Conservation (phyloP, 169 alveolate species). For the Plasmodium sp. region DNA sequence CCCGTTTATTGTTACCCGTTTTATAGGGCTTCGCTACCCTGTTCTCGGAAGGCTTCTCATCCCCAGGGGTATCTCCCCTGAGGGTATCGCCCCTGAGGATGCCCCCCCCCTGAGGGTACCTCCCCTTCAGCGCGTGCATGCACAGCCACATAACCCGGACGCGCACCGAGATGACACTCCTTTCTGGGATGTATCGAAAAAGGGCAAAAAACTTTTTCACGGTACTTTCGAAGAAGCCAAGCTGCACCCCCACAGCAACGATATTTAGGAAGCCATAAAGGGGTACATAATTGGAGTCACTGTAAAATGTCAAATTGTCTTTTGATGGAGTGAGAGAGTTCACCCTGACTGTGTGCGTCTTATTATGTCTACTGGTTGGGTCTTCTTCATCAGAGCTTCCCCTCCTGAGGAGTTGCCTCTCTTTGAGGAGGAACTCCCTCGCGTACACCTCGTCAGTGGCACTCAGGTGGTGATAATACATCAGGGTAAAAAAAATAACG, state of each 20-base stretch:
- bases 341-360: background rate
- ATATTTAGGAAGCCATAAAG: slow-evolving; percentile 52
- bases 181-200: slow-evolving; percentile 29
- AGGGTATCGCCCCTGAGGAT: background rate
- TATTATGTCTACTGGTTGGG: background rate
- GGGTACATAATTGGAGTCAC: slow-evolving; percentile 4
- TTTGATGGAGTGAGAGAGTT: slow-evolving; percentile 7
- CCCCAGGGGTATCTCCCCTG: background rate
- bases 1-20: background rate
- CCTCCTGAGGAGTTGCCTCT: background rate
- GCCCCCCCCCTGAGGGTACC: background rate
- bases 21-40: background rate
- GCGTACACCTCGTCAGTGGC: background rate
- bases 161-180: slow-evolving; percentile 37
- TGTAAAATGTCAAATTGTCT: slow-evolving; percentile 13
- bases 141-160: slow-evolving; percentile 52
- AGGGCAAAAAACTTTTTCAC: slow-evolving; percentile 1
- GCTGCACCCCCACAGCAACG: slow-evolving; percentile 3
- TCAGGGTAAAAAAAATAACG: slow-evolving; percentile 17
- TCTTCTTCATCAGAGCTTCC: background rate
- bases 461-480: slow-evolving; percentile 18
- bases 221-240: background rate
- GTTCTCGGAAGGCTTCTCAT: background rate
- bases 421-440: background rate
- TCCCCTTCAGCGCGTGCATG: slow-evolving; percentile 1